A percentile compares a stretch with the other conserved stretches of the same genome.
These are phyloP conservation scores for Alloteropsis semialata DNA, from an alignment of 176 grass and related monocot genomes.

Conservation along the genomic window DNA sequence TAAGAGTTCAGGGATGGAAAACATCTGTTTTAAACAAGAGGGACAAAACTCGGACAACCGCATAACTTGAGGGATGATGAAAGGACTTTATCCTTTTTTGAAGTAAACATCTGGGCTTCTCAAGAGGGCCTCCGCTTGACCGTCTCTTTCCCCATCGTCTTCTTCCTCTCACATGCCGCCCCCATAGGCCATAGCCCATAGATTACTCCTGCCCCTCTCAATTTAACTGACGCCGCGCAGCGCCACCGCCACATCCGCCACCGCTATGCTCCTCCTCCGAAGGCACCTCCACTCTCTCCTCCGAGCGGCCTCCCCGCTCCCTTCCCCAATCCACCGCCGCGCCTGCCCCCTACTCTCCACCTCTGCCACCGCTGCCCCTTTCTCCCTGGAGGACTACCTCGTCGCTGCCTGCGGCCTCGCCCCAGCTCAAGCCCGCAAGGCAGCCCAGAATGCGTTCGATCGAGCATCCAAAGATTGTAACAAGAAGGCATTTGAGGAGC, in stretches of 20 bases:
- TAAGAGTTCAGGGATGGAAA: too few relatives aligned
- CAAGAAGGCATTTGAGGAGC: not conserved
- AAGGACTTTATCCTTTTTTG: too few relatives aligned
- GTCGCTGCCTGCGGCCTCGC: slow-evolving; percentile 34
- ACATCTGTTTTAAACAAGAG: too few relatives aligned
- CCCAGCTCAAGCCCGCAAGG: slow-evolving; percentile 1
- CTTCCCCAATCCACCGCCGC: not conserved
- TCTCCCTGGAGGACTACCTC: slow-evolving; percentile 45
- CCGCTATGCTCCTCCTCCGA: not conserved
- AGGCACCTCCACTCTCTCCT: not conserved
- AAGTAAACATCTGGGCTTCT: too few relatives aligned
- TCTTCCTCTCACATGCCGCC: too few relatives aligned
- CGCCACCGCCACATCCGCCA: not conserved
- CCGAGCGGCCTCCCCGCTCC: not conserved
- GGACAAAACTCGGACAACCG: too few relatives aligned
- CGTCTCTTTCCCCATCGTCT: too few relatives aligned
- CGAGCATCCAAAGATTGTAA: fast-evolving
- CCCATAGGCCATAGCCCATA: too few relatives aligned
- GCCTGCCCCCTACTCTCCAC: not conserved
- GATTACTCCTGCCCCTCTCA: too few relatives aligned
- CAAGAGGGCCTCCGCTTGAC: too few relatives aligned
- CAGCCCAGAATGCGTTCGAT: not conserved
- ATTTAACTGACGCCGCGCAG: too few relatives aligned
- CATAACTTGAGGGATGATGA: too few relatives aligned
- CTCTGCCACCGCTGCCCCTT: not conserved